Evolutionary conservation across 441 rosid genomes (phyloP).

Genomic region (Metrosideros polymorpha): DNA sequence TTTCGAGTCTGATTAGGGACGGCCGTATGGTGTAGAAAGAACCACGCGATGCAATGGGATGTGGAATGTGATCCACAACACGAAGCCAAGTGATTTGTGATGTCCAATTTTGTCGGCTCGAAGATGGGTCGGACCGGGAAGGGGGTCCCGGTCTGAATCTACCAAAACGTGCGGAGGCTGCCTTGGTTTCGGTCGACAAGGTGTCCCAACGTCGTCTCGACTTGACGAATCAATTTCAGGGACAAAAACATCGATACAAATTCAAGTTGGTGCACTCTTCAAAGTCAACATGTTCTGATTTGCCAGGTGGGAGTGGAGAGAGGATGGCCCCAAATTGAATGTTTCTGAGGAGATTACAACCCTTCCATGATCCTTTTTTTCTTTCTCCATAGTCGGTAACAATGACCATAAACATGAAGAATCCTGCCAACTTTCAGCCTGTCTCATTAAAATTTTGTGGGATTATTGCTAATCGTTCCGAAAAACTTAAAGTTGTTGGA

Average conservation of each 20-base stretch:
- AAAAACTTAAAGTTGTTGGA: no score
- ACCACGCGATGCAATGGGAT: background rate
- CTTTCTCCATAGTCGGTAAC: no score
- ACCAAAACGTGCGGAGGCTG: background rate
- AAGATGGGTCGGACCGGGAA: background rate
- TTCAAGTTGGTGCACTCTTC: background rate
- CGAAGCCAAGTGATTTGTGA: background rate
- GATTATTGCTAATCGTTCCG: rapidly evolving
- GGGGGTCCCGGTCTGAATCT: background rate
- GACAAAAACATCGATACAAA: background rate
- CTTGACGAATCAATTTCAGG: background rate
- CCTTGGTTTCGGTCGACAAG: background rate
- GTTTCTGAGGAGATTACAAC: background rate
- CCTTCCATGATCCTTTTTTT: background rate
- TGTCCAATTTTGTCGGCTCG: background rate
- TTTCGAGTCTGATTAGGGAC: background rate
- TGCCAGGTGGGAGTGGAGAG: background rate
- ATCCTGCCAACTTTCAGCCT: no score
- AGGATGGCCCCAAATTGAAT: no score
- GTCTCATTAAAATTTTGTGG: no score
- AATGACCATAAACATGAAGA: no score
- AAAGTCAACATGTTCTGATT: background rate
- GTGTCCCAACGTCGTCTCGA: background rate
- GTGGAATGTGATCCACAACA: background rate
- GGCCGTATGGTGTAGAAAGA: background rate